Evolutionary conservation across 805 yeast genomes (phyloP), one percentile per base, ranked within the genome.

Genomic region (Spencermartinsiella europaea): DNA sequence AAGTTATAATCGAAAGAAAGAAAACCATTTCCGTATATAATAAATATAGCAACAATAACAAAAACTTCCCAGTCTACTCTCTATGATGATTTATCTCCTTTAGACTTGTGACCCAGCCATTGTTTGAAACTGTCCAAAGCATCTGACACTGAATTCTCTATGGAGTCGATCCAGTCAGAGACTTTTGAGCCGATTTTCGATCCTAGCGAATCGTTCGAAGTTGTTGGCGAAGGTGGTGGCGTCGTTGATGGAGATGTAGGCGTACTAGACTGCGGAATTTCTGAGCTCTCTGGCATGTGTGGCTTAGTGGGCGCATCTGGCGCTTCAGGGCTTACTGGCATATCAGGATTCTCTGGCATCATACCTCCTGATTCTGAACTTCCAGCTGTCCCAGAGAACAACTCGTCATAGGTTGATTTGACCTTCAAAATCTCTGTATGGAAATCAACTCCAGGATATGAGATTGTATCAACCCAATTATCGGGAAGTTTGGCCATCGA

Each of bases 361-460:
- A 12, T 25, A 25, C 12, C 31, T 25, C 10, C 10, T 12, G 12
- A 12, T 7, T 7, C 17, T 21, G 41, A 21, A 12, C 35, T 45
- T 15, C 21, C 28, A 34, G 34, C 46, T 4, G 35, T 38, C 7
- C 21, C 28, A 38, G 49, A 48, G 38, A 50, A 54, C 35, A 55
- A 43, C n/a, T 42, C 50, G 12, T 61, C 63, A 40, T 60, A 65
- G 1, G 67, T 60, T 2, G 69, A 59, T 25, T 57, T 52, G 36
- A 54, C 59, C 21, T 51, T 40, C 19, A 66, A 46, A 27, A 53
- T 45, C 21, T 49, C 59, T 2, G 57, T 52, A 10, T 48, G 55
- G 45, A 64, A 63, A 4, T 44, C 40, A 5, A 60, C 62, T 15
- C 61, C 66, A 3, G 71, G 71, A 46, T 66, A 67, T 7, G 44